Conservation (phyloP, 78 protist genomes). For the Tieghemostelium lacteum region DNA sequence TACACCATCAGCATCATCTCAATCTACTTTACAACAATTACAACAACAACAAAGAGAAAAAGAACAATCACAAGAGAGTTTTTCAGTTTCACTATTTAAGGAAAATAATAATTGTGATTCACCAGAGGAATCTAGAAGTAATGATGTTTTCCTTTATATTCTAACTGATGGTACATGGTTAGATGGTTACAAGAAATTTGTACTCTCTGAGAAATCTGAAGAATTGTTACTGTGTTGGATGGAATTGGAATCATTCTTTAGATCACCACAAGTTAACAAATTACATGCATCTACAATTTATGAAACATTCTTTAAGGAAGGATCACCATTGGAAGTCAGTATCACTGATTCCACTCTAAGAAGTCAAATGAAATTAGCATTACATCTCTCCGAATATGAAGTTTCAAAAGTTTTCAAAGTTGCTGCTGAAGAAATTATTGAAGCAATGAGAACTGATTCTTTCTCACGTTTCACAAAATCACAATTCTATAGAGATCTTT, state of each 20-base stretch:
- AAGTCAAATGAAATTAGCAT: conserved; percentile 4
- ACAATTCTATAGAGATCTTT: background rate
- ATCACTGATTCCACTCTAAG: conserved; percentile 9
- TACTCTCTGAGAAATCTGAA: conserved; percentile 52
- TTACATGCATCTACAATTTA: conserved; percentile 27
- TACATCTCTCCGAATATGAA: background rate
- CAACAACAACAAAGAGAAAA: background rate
- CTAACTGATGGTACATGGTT: conserved; percentile 37
- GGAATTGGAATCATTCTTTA: conserved; percentile 32
- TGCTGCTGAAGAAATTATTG: conserved; percentile 27
- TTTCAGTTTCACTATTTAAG: background rate
- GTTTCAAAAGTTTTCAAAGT: background rate
- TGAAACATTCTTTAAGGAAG: conserved; percentile 55
- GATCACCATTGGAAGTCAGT: conserved; percentile 64
- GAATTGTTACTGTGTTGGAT: conserved; percentile 49
- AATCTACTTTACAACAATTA: background rate
- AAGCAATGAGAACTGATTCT: conserved; percentile 34
- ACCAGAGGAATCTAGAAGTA: too few species aligned
- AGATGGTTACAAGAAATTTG: conserved; percentile 55
- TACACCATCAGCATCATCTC: background rate
- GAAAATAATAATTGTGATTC: too few species aligned
- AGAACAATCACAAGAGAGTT: background rate
- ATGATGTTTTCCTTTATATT: conserved; percentile 38
- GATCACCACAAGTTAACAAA: background rate
- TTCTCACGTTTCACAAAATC: conserved; percentile 30